These are phyloP conservation scores for Fusarium neocosmosporiellum DNA, from an alignment of 2,329 filamentous ascomycete species.

Conservation along the genomic window DNA sequence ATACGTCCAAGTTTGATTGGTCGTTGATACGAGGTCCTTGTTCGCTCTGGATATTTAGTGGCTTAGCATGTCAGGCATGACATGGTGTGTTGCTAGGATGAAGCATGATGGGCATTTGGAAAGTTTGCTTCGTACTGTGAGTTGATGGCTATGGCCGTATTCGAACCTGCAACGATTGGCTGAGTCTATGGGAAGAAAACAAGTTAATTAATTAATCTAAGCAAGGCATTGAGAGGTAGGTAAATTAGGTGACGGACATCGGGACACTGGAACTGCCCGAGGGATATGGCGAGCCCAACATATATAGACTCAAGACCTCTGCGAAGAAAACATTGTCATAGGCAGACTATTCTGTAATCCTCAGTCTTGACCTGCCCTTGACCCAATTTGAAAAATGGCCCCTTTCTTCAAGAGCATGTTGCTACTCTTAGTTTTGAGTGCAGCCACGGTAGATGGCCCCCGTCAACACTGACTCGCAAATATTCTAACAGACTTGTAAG, in stretches of 20 bases:
- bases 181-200: too few relatives aligned
- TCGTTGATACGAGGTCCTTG: neutral
- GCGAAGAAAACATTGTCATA: neutral
- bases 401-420: neutral
- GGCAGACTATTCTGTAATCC: neutral
- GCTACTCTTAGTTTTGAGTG: neutral
- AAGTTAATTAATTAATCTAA: neutral
- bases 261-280: neutral
- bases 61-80: neutral
- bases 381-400: neutral
- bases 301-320: neutral
- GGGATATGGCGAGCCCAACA: neutral
- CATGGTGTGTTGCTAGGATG: neutral
- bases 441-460: neutral
- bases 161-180: neutral
- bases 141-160: neutral
- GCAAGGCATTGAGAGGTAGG: neutral
- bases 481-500: neutral
- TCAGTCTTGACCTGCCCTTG: neutral
- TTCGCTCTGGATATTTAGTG: neutral
- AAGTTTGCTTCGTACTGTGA: neutral
- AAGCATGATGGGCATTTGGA: neutral
- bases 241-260: neutral
- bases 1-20: neutral
- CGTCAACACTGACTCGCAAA: neutral